These are phyloP conservation scores for Trichophyton mentagrophytes DNA, from an alignment of 2,329 filamentous ascomycete species.

Conservation along the genomic window DNA sequence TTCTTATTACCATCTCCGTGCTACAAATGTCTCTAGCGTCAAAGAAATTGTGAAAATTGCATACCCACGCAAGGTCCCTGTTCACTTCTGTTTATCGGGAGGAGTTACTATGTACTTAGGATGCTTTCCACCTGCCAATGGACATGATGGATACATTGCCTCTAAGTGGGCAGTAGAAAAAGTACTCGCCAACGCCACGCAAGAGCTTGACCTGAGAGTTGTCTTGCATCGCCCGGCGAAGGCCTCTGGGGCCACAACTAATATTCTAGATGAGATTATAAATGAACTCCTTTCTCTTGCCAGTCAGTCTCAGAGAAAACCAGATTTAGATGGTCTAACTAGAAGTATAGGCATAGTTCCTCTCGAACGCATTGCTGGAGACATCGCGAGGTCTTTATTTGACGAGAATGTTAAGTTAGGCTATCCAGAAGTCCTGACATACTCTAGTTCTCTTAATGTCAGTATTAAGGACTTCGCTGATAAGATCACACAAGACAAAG, in stretches of 20 bases:
- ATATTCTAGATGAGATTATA: neutral
- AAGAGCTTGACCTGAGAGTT: neutral
- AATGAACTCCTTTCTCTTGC: slow-evolving; percentile 2
- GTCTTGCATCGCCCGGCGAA: slow-evolving; percentile 3
- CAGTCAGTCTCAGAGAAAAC: neutral
- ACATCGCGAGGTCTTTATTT: slow-evolving; percentile 1
- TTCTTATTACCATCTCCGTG: slow-evolving; percentile 18
- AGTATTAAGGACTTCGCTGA: neutral
- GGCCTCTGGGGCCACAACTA: neutral
- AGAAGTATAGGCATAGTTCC: neutral
- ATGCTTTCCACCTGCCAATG: slow-evolving; percentile 15
- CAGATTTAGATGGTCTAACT: neutral
- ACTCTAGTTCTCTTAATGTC: slow-evolving; percentile 1
- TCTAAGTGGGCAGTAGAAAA: slow-evolving; percentile 32
- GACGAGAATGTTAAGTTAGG: neutral
- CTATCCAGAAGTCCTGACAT: neutral
- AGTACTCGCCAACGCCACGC: slow-evolving; percentile 17
- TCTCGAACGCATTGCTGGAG: neutral
- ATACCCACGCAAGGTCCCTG: slow-evolving; percentile 14
- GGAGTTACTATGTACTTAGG: slow-evolving; percentile 13
- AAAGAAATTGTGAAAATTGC: slow-evolving; percentile 14
- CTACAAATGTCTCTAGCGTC: slow-evolving; percentile 17
- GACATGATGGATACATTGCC: slow-evolving; percentile 25
- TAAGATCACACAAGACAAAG: neutral
- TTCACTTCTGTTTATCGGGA: slow-evolving; percentile 22